Evolutionary conservation across 2,329 filamentous ascomycete genomes (phyloP), one percentile per base, ranked within the genome.

Genomic region (Periconia macrospinosa): DNA sequence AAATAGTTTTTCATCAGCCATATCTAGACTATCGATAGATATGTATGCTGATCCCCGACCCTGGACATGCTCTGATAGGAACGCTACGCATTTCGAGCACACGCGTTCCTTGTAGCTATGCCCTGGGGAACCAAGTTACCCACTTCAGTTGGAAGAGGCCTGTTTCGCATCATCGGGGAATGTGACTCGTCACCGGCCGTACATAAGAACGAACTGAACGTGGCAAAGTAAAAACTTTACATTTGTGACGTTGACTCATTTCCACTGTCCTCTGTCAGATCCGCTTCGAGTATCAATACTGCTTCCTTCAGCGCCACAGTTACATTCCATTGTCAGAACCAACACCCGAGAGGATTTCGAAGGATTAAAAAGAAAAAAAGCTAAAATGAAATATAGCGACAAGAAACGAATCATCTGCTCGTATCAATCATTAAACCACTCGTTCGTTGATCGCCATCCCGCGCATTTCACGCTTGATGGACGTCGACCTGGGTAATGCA

Each of bases 401-500:
- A 27, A 5, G 5, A 27, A 27, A 27, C 23, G 8, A 27, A 8
- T 27, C 23, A 27, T 27, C 23, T 27, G 3, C 8, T 27, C 8
- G 33, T 14, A 14, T 37, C 30, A 33, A 13, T 13, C 11, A 37
- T n/a, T 33, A 48, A 14, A 19, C 30, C 17, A 37, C 18, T 30
- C 47, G 23, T 11, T 41, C 41, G 17, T 44, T n/a, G 6, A 50
- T 42, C 11, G 19, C 37, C 47, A 50, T 53, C 3, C 35, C 50
- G 35, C 47, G 49, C 33, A 55, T 44, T 23, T 55, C 50, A 30
- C 55, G 45, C 33, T 45, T 47, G 17, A 37, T 23, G 14, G 41
- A 47, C 7, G 45, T 54, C 2, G 18, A 27, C 43, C 30, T 41
- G 14, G 56, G 58, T 41, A 60, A 33, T 14, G 47, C 45, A 2